Evolutionary conservation across 306 rosid species (phyloP).

Genomic region (Fagus sylvatica): DNA sequence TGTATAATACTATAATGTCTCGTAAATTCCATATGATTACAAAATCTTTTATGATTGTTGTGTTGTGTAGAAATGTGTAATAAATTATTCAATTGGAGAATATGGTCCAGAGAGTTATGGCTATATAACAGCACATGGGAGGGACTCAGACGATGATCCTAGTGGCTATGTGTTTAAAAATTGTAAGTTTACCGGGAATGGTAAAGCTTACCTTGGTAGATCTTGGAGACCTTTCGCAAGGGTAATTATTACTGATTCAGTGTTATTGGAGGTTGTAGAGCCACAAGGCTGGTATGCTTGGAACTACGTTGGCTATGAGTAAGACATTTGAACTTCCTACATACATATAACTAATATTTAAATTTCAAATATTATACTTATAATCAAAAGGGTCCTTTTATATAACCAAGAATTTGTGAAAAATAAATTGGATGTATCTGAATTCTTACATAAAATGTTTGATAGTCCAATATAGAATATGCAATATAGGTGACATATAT

Average conservation of each 20-base stretch:
- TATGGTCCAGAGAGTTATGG: constrained; percentile 19
- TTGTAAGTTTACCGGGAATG: constrained; percentile 37
- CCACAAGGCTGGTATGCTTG: constrained; percentile 42
- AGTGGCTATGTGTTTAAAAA: constrained; percentile 43
- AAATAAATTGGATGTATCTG: no score
- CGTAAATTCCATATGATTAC: no score
- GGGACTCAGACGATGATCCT: constrained; percentile 3
- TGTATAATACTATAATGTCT: no score
- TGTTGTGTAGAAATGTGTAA: constrained; percentile 24
- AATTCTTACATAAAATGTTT: no score
- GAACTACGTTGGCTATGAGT: constrained; percentile 21
- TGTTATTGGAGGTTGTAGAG: constrained; percentile 17
- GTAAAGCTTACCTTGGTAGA: constrained; percentile 40
- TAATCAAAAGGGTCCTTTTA: no score
- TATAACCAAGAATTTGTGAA: no score
- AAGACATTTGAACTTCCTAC: not conserved
- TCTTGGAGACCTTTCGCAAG: constrained; percentile 22
- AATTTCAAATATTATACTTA: no score
- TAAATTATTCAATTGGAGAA: constrained; percentile 7
- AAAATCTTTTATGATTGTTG: no score
- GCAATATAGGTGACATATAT: no score
- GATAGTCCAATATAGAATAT: no score
- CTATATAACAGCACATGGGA: constrained; percentile 37
- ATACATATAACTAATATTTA: no score
- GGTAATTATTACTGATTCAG: constrained; percentile 39